Evolutionary conservation across 768 basidiomycete species (phyloP), one percentile per base, ranked within the genome.

Genomic region (Lactarius psammicola): DNA sequence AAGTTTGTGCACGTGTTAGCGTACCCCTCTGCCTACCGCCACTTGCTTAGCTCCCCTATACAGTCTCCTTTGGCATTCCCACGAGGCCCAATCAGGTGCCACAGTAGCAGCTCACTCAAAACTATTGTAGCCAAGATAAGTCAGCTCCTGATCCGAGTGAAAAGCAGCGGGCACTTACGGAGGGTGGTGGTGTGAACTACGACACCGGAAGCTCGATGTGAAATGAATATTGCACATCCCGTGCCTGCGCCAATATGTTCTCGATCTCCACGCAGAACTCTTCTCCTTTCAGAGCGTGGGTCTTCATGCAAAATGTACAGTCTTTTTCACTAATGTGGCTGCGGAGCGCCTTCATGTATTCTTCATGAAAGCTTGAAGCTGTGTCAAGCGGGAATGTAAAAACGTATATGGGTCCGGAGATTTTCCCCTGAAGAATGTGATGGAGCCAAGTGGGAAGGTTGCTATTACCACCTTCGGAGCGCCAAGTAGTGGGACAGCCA

Each of bases 261-360:
- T 30, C 31, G 18, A 64, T 6, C 23, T 59, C 18, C 5, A 0
- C 6, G 20, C 36, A 33, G 31, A 42, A 64, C 26, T 11, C 23
- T 6, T 64, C 63, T 42, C 58, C 63, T n/a, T 54, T 34, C n/a
- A 59, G 10, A 4, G 10, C 1, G 51, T 64, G 63, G n/a, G 56
- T 46, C 51, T 26, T 54, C 51, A 40, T 33, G 28, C 63, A 59
- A 30, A 33, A 33, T 23, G 57, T 6, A 23, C 63, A 64, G 46
- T 54, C 57, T 0, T 2, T 26, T 20, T 42, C 9, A 4, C 15
- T 42, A 20, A 64, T 2, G 5, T 64, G 63, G 8, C 4, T 15
- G n/a, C 30, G 56, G 26, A 64, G 36, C 3, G 56, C 34, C 17
- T 10, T 8, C 34, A 51, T 15, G 38, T 64, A 64, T n/a, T 26